Conservation (phyloP, 352 stramenopile species). For the Phytophthora constricta region DNA sequence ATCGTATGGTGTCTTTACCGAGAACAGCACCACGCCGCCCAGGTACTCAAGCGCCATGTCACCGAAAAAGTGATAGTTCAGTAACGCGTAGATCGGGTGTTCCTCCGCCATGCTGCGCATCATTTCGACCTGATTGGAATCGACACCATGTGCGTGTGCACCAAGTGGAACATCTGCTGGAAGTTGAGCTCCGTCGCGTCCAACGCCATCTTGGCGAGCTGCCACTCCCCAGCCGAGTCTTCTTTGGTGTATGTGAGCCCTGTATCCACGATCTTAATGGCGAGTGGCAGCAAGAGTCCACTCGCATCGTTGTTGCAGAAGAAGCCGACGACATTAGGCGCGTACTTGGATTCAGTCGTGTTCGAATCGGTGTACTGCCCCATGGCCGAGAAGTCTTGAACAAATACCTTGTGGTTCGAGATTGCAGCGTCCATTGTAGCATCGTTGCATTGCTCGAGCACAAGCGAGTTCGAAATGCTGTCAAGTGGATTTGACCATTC, state of each 20-base stretch:
- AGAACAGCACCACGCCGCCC: constrained; percentile 27
- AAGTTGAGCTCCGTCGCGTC: constrained; percentile 42
- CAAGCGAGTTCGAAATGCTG: constrained; percentile 5
- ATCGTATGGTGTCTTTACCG: constrained; percentile 30
- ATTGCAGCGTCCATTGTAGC: constrained; percentile 12
- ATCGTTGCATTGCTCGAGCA: constrained; percentile 27
- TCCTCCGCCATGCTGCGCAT: constrained; percentile 40
- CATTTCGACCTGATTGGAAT: constrained; percentile 54
- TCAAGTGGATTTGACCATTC: constrained; percentile 26
- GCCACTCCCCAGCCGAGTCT: constrained; percentile 39
- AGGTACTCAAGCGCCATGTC: constrained; percentile 45
- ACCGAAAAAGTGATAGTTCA: constrained; percentile 44
- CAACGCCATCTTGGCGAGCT: constrained; percentile 49
- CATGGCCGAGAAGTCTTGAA: constrained; percentile 35
- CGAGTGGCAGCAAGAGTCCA: constrained; percentile 34
- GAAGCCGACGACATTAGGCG: constrained; percentile 36
- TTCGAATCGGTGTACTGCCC: constrained; percentile 20
- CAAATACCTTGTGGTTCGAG: constrained; percentile 30
- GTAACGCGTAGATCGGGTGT: constrained; percentile 46
- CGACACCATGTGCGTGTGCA: constrained; percentile 21
- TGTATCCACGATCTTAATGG: constrained; percentile 34
- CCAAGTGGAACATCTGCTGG: constrained; percentile 24
- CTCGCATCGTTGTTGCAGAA: constrained; percentile 41
- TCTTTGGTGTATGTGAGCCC: constrained; percentile 34
- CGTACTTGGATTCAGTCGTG: constrained; percentile 35